A percentile compares a stretch with the other conserved stretches of the same genome.
phyloP scores from a whole-genome alignment of 2,329 filamentous ascomycete genomes.

The Conoideocrella luteorostrata region DNA sequence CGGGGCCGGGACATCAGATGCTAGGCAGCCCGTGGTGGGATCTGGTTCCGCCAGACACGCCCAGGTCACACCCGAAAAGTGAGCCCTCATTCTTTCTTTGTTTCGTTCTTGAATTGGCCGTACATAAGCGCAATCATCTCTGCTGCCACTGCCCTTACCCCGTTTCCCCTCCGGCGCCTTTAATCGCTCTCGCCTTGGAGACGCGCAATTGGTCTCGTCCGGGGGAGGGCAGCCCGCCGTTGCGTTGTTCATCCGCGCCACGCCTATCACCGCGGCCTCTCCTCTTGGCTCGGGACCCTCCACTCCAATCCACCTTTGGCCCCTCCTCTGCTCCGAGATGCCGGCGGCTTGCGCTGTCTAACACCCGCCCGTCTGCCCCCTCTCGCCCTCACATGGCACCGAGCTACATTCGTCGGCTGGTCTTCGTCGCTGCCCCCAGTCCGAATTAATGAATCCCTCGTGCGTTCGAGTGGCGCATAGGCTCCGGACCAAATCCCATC shows the following conservation, averaged over 20 bases:
- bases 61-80: conserved; percentile 48
- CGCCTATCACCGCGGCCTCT: conserved; percentile 1
- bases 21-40: conserved; percentile 35
- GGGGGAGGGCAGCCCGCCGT: conserved; percentile 5
- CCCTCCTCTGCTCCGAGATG: conserved; percentile 9
- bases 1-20: conserved; percentile 39
- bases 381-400: conserved; percentile 7
- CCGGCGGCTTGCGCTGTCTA: conserved; percentile 6
- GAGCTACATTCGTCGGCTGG: conserved; percentile 7
- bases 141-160: conserved; percentile 3
- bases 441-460: too few species aligned
- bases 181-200: neutral
- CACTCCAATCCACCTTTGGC: conserved; percentile 2
- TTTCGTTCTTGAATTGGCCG: conserved; percentile 6
- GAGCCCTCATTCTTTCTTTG: conserved; percentile 26
- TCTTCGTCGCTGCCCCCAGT: too few species aligned
- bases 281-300: conserved; percentile 7
- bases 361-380: neutral
- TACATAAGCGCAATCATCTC: too few species aligned
- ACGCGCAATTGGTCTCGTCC: neutral
- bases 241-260: conserved; percentile 3
- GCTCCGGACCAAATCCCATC: too few species aligned
- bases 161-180: conserved; percentile 1
- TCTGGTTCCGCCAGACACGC: conserved; percentile 41
- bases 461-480: too few species aligned